A percentile compares a stretch with the other conserved stretches of the same genome.
phyloP scores from a whole-genome alignment of 129 eudicot species.

The Lactuca saligna region DNA sequence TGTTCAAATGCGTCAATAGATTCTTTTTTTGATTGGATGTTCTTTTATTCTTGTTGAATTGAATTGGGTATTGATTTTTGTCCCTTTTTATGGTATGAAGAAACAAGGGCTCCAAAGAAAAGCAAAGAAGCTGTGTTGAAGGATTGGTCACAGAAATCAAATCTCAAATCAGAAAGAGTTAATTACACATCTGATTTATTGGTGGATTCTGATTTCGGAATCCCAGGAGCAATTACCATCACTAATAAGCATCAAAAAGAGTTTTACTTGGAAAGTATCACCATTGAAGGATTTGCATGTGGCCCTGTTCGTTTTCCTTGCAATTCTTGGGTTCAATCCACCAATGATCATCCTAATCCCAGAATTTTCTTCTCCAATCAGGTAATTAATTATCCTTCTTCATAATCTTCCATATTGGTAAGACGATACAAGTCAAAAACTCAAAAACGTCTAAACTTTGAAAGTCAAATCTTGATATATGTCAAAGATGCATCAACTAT shows the following conservation, averaged over 20 bases:
- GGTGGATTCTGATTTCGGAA: slow-evolving; percentile 78
- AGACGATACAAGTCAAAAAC: neutral
- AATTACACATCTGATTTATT: slow-evolving; percentile 72
- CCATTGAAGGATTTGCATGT: slow-evolving; percentile 91
- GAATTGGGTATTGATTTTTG: slow-evolving; percentile 5
- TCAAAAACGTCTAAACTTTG: slow-evolving; percentile 12
- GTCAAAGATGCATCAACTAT: neutral
- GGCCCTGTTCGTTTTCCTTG: slow-evolving; percentile 93
- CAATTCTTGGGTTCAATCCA: slow-evolving; percentile 90
- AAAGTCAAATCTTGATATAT: slow-evolving; percentile 3
- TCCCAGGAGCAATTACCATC: slow-evolving; percentile 80
- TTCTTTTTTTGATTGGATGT: neutral
- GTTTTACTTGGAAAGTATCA: slow-evolving; percentile 72
- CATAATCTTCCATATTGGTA: neutral
- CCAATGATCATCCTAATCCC: slow-evolving; percentile 62
- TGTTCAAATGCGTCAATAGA: neutral
- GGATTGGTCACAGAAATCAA: slow-evolving; percentile 90
- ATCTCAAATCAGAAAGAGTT: slow-evolving; percentile 66
- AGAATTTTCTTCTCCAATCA: slow-evolving; percentile 83
- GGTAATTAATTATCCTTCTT: slow-evolving; percentile 43
- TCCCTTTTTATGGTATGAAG: slow-evolving; percentile 34
- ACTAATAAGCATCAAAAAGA: slow-evolving; percentile 77
- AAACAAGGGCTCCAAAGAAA: slow-evolving; percentile 66
- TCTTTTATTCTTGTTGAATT: slow-evolving; percentile 2
- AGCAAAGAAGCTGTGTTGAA: slow-evolving; percentile 70